Percentiles rank a stretch among this genome's conserved stretches.
phyloP scores from a whole-genome alignment of 192 early-diverging fungal genomes.

The Radiomyces spectabilis region DNA sequence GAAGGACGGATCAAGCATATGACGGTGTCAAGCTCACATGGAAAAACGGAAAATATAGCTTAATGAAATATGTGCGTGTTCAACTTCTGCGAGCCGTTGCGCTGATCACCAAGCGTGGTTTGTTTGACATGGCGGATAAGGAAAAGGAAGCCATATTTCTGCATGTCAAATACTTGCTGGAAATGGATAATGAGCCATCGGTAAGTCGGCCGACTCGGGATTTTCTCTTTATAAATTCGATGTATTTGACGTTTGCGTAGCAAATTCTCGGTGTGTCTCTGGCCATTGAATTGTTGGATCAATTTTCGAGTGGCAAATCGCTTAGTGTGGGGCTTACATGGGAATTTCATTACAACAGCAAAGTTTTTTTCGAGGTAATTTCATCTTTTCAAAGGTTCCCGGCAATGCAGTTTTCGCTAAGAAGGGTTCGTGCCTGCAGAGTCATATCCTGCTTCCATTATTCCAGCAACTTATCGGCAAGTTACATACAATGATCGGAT shows the following conservation, averaged over 20 bases:
- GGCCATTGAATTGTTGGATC: slow-evolving; percentile 48
- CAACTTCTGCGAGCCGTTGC: slow-evolving; percentile 49
- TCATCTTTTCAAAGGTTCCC: no score
- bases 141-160: slow-evolving; percentile 48
- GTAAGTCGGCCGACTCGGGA: neutral
- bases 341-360: slow-evolving; percentile 60
- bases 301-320: slow-evolving; percentile 54
- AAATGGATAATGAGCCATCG: slow-evolving; percentile 29
- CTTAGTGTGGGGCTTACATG: slow-evolving; percentile 55
- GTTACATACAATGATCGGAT: neutral
- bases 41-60: slow-evolving; percentile 6
- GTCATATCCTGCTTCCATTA: slow-evolving; percentile 1
- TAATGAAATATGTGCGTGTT: slow-evolving; percentile 46
- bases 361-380: slow-evolving; percentile 54
- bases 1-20: no score
- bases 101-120: slow-evolving; percentile 58
- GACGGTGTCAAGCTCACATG: no score
- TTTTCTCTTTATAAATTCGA: neutral
- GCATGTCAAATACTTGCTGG: slow-evolving; percentile 39
- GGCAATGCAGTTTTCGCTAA: no score
- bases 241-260: neutral
- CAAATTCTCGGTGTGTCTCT: slow-evolving; percentile 41
- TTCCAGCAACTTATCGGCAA: slow-evolving; percentile 8
- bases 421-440: neutral
- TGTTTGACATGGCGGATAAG: slow-evolving; percentile 44